Evolutionary conservation across 352 stramenopile species (phyloP).

Genomic region (Phytophthora hibernalis): DNA sequence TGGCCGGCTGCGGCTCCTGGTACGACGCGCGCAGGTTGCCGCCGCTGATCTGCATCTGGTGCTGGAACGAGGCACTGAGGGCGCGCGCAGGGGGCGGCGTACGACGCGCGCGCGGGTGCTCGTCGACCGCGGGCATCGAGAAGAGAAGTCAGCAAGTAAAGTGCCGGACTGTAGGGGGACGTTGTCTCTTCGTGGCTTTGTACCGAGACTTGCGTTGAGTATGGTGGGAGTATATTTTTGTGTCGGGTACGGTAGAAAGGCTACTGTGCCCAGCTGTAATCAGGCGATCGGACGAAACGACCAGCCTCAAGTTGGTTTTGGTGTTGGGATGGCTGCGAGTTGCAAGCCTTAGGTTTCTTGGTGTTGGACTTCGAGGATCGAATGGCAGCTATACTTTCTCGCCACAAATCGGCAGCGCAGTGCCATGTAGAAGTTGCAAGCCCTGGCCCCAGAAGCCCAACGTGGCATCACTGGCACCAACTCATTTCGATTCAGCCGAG

Average conservation of each 20-base stretch:
- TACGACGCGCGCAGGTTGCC: slow-evolving; percentile 40
- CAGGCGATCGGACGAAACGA: neutral
- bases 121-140: slow-evolving; percentile 51
- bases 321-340: neutral
- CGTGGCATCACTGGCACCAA: slow-evolving; percentile 9
- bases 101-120: slow-evolving; percentile 31
- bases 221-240: too few relatives aligned
- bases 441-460: slow-evolving; percentile 7
- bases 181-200: slow-evolving; percentile 1
- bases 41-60: slow-evolving; percentile 36
- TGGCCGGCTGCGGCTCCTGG: slow-evolving; percentile 39
- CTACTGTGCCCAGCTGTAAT: neutral
- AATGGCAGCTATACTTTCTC: slow-evolving; percentile 14
- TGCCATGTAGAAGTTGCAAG: slow-evolving; percentile 16
- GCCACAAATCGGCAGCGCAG: slow-evolving; percentile 15
- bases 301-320: too few relatives aligned
- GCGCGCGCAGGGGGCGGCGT: slow-evolving; percentile 19
- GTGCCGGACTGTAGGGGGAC: slow-evolving; percentile 1
- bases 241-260: too few relatives aligned
- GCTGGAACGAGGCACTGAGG: slow-evolving; percentile 40
- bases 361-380: too few relatives aligned
- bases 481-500: slow-evolving; percentile 24
- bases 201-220: neutral
- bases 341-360: neutral
- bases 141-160: neutral